Conservation (phyloP, 148 eudicot species). For the Mesembryanthemum crystallinum region DNA sequence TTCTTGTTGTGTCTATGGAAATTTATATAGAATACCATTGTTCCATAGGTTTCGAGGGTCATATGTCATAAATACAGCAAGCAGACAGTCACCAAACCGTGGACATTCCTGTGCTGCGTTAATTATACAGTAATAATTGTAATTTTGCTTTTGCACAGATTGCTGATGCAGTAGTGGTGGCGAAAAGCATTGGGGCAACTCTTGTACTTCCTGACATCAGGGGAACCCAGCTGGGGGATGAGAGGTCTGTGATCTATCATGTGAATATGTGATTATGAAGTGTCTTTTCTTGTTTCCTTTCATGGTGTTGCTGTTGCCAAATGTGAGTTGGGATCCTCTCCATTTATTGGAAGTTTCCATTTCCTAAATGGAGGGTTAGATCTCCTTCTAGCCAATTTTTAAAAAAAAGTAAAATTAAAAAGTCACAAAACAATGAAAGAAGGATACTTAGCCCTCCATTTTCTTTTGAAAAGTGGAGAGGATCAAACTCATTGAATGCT, state of each 20-base stretch:
- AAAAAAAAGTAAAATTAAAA: no score
- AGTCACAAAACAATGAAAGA: no score
- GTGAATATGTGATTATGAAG: background rate
- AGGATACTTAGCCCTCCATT: no score
- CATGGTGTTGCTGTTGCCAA: background rate
- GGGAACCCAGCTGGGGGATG: constrained; percentile 84
- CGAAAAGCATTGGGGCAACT: constrained; percentile 80
- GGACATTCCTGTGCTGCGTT: constrained; percentile 6
- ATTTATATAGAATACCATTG: background rate
- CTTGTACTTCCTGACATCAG: constrained; percentile 94
- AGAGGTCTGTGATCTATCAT: constrained; percentile 46
- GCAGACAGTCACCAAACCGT: background rate
- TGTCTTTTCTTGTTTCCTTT: background rate
- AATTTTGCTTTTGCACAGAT: constrained; percentile 39
- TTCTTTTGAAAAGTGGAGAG: no score
- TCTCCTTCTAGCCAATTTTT: no score
- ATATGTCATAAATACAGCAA: background rate
- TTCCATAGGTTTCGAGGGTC: background rate
- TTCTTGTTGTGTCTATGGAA: background rate
- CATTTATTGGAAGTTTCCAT: no score
- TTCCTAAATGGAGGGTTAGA: no score
- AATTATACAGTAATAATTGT: background rate
- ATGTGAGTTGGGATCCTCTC: no score
- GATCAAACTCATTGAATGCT: background rate
- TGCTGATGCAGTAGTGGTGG: constrained; percentile 90